A percentile compares a stretch with the other conserved stretches of the same genome.
Evolutionary conservation across 2,329 filamentous ascomycete genomes (phyloP).

Genomic region (Plectosphaerella cucumerina): DNA sequence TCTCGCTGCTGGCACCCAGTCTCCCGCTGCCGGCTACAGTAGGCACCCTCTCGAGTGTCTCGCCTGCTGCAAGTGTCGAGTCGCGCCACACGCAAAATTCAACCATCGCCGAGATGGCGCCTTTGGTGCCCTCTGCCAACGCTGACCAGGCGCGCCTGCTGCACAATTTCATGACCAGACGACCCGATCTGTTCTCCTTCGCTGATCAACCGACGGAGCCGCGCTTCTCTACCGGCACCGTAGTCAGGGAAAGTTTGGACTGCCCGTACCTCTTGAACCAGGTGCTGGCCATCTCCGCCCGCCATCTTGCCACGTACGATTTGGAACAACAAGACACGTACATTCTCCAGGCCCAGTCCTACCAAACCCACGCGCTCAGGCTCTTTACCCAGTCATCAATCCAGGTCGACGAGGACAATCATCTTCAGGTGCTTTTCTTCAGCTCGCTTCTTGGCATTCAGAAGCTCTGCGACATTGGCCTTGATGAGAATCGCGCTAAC

Average conservation of each 20-base stretch:
- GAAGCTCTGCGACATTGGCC: constrained; percentile 15
- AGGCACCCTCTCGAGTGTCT: background rate
- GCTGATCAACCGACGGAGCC: too few species aligned
- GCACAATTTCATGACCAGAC: background rate
- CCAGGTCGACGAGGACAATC: background rate
- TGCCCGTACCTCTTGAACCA: background rate
- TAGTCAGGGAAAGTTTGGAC: background rate
- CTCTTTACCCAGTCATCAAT: constrained; percentile 33
- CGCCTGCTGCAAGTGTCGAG: too few species aligned
- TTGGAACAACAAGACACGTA: background rate
- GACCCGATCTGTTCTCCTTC: background rate
- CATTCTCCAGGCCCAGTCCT: background rate
- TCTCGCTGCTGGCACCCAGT: background rate
- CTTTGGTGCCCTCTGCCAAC: background rate
- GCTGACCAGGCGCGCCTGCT: background rate
- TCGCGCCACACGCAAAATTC: too few species aligned
- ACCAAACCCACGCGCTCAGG: constrained; percentile 24
- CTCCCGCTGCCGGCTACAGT: too few species aligned
- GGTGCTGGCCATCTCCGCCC: background rate
- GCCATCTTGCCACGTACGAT: background rate
- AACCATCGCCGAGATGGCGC: background rate
- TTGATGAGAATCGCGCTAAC: constrained; percentile 31
- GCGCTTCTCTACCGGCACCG: too few species aligned
- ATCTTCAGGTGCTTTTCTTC: constrained; percentile 3
- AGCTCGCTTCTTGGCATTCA: constrained; percentile 7